Conservation (phyloP, 352 stramenopile species). For the Phytophthora meadii region DNA sequence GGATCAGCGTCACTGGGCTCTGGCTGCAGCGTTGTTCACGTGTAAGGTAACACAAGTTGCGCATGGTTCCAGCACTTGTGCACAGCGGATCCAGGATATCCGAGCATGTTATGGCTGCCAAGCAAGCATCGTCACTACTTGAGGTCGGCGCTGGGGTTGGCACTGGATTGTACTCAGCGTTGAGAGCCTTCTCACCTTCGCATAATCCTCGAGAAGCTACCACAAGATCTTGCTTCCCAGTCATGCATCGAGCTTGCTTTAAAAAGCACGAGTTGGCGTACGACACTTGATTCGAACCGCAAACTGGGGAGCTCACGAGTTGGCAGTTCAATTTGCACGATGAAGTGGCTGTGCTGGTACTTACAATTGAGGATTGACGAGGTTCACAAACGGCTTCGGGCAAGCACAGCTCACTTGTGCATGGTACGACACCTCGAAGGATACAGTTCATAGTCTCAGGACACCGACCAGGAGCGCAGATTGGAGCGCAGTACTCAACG, state of each 20-base stretch:
- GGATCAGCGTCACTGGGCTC: slow-evolving; percentile 28
- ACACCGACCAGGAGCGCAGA: slow-evolving; percentile 53
- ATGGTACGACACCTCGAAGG: slow-evolving; percentile 43
- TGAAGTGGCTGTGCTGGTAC: neutral
- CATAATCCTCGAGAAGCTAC: slow-evolving; percentile 40
- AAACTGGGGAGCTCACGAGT: slow-evolving; percentile 49
- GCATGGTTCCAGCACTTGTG: slow-evolving; percentile 50
- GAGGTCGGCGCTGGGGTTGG: neutral
- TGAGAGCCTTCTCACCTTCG: slow-evolving; percentile 30
- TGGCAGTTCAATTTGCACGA: slow-evolving; percentile 46
- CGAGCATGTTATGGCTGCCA: slow-evolving; percentile 42
- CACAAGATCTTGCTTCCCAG: slow-evolving; percentile 20
- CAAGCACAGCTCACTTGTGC: slow-evolving; percentile 47
- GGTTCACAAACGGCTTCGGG: slow-evolving; percentile 55
- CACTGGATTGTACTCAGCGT: slow-evolving; percentile 39
- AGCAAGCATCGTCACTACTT: neutral
- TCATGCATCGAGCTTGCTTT: slow-evolving; percentile 47
- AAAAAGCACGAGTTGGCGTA: slow-evolving; percentile 68
- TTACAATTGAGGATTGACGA: slow-evolving; percentile 10
- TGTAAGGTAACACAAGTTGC: slow-evolving; percentile 52
- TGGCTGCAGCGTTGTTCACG: slow-evolving; percentile 40
- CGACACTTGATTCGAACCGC: slow-evolving; percentile 49
- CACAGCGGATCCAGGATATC: slow-evolving; percentile 59
- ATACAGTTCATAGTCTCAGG: slow-evolving; percentile 45
- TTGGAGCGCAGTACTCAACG: slow-evolving; percentile 50